Conservation (phyloP, 352 stramenopile genomes). For the Phytophthora ramorum region DNA sequence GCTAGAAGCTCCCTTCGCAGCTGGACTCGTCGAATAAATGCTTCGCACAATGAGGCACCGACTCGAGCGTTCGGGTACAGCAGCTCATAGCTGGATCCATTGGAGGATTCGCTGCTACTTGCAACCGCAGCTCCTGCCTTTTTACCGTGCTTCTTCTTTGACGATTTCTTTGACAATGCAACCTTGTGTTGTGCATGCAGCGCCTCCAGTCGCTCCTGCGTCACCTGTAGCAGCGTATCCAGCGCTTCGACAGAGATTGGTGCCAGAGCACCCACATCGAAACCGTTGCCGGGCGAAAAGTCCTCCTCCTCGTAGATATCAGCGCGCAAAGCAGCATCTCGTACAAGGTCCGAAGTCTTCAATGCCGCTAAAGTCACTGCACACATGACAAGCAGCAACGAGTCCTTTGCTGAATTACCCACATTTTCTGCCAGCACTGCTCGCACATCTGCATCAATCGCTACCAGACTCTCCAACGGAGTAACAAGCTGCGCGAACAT, state of each 20-base stretch:
- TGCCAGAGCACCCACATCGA: slow-evolving; percentile 65
- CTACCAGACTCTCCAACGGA: slow-evolving; percentile 36
- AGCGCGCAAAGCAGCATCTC: slow-evolving; percentile 86
- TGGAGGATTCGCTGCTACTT: slow-evolving; percentile 8
- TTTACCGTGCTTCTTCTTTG: slow-evolving; percentile 76
- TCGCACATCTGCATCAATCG: slow-evolving; percentile 29
- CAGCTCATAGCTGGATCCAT: slow-evolving; percentile 36
- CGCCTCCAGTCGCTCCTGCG: slow-evolving; percentile 55
- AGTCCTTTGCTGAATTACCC: slow-evolving; percentile 47
- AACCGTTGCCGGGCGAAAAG: slow-evolving; percentile 82
- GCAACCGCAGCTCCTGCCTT: slow-evolving; percentile 17
- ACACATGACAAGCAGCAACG: slow-evolving; percentile 79
- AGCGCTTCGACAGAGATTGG: slow-evolving; percentile 47
- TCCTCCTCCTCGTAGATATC: slow-evolving; percentile 98
- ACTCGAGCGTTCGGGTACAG: slow-evolving; percentile 63
- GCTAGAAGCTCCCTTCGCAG: slow-evolving; percentile 56
- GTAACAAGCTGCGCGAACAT: slow-evolving; percentile 64
- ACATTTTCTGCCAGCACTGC: slow-evolving; percentile 43
- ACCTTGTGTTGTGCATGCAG: slow-evolving; percentile 53
- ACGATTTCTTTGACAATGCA: slow-evolving; percentile 54
- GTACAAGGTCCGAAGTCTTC: slow-evolving; percentile 81
- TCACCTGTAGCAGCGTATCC: slow-evolving; percentile 44
- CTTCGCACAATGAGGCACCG: slow-evolving; percentile 61
- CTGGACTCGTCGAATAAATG: slow-evolving; percentile 64
- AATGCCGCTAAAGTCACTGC: slow-evolving; percentile 70